Evolutionary conservation across 345 rosid genomes (phyloP), one percentile per base, ranked within the genome.

Genomic region (Zanthoxylum bungeanum): DNA sequence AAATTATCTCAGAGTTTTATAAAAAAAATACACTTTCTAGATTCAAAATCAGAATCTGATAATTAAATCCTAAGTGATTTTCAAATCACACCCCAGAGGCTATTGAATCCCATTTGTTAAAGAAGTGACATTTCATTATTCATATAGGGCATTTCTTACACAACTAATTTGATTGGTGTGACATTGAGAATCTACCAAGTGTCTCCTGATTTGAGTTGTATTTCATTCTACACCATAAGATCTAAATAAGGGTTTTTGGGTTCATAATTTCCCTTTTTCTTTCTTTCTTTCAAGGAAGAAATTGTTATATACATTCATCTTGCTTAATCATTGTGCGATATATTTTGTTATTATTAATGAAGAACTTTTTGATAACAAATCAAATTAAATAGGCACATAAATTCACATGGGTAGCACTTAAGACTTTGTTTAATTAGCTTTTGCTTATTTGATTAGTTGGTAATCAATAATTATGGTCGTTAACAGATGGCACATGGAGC

Each of bases 41-140:
- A n/a, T n/a, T n/a, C n/a, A n/a, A n/a, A n/a, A n/a, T n/a, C n/a
- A n/a, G n/a, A n/a, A n/a, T n/a, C n/a, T n/a, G n/a, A n/a, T n/a
- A n/a, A n/a, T n/a, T n/a, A n/a, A n/a, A n/a, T n/a, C n/a, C n/a
- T n/a, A n/a, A n/a, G n/a, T n/a, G n/a, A n/a, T n/a, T n/a, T n/a
- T n/a, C n/a, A n/a, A n/a, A n/a, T n/a, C n/a, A n/a, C n/a, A n/a
- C n/a, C n/a, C n/a, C n/a, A n/a, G n/a, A n/a, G n/a, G n/a, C n/a
- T n/a, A n/a, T n/a, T n/a, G n/a, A n/a, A n/a, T n/a, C 66, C 78
- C 78, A 77, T 74, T 80, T 53, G 76, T 49, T 5, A 34, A 55
- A 55, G 2, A 64, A 72, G 25, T 59, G 74, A 70, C 28, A 64
- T 44, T 44, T 76, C 49, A 65, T 21, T 66, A 60, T 11, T 69